Evolutionary conservation across 306 rosid genomes (phyloP).

Genomic region (Rosa rugosa): DNA sequence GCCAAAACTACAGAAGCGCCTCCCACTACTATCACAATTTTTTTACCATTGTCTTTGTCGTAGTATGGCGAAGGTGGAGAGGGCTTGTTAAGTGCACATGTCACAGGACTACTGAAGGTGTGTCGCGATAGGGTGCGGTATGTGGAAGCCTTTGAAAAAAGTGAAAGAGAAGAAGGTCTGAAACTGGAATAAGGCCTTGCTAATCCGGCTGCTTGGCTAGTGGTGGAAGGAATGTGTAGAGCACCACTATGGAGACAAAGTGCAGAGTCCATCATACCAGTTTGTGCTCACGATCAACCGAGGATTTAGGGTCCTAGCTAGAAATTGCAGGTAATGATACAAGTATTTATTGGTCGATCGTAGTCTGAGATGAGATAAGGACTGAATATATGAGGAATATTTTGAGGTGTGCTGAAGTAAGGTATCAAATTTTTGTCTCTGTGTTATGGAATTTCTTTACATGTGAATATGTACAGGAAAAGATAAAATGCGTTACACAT

Average conservation of each 20-base stretch:
- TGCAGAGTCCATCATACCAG: constrained; percentile 9
- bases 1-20: constrained; percentile 27
- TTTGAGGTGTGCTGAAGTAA: background rate
- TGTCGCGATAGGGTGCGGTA: background rate
- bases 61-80: background rate
- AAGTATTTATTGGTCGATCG: background rate
- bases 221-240: background rate
- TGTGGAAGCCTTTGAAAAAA: background rate
- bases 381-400: background rate
- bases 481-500: background rate
- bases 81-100: background rate
- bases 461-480: background rate
- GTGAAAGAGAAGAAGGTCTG: constrained; percentile 6
- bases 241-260: constrained; percentile 5
- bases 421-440: background rate
- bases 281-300: background rate
- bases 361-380: background rate
- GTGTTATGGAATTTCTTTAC: background rate
- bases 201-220: background rate
- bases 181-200: constrained; percentile 4
- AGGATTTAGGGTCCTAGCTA: background rate
- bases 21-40: background rate
- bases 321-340: background rate
- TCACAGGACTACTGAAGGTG: background rate
- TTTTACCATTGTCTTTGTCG: background rate